Evolutionary conservation across 495 filamentous ascomycete species (phyloP), one percentile per base, ranked within the genome.

Genomic region (Aspergillus sparsus): DNA sequence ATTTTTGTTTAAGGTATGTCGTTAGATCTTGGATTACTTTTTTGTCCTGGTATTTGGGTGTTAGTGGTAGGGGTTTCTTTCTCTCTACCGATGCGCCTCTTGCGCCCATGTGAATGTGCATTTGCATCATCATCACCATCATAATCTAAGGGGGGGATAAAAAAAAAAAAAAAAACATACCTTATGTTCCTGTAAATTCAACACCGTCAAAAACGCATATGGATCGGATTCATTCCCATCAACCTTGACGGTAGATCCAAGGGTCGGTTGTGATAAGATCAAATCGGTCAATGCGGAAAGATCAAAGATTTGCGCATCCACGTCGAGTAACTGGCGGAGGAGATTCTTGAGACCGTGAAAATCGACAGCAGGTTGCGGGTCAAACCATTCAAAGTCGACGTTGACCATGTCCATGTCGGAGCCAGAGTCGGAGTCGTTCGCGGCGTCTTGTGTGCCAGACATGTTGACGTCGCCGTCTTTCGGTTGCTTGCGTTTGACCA

Each of bases 371-470:
- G 90, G 80, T 66, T 96, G 89, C 60, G 93, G 93, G 78, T 97
- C 94, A 78, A 98, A 98, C 85, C 89, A 96, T 76, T 98, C 95
- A 73, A 99, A 99, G 49, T 97, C 93, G 27, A 97, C 92, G 72
- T 97, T 89, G 60, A 99, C 85, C 72, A 94, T 89, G 73, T 95
- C 87, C 64, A 89, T 85, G 51, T 96, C 90, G 91, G 80, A 78
- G 66, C 77, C 76, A 53, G 72, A 77, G n/a, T 39, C 46, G 13
- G 53, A 50, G 57, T 72, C 74, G 34, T 74, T 69, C 9, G 67
- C 65, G 11, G 66, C 61, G 35, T 55, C 64, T 32, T 55, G 58
- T 6, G 68, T 70, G 55, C 69, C 80, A 12, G 64, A 71, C 77
- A 81, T 82, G 35, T 71, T 58, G 49, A 78, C 72, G 61, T 84